Conservation (phyloP, 352 stramenopile species). For the Phytophthora tubulina region DNA sequence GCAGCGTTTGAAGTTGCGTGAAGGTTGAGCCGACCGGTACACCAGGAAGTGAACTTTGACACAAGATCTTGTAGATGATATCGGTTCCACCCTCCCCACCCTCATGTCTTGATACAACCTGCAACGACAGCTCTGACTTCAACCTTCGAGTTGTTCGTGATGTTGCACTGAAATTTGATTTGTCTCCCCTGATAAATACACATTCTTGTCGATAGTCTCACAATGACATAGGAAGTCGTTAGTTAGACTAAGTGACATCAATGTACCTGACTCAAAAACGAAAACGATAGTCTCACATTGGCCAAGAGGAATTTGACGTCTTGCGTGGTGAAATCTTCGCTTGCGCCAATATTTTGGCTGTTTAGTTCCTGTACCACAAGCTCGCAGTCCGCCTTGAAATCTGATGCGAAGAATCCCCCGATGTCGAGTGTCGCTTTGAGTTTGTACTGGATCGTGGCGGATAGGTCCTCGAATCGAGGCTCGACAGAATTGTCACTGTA, state of each 20-base stretch:
- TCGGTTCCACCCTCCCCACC: constrained; percentile 28
- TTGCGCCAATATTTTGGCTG: constrained; percentile 49
- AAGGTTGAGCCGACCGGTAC: constrained; percentile 25
- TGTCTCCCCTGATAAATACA: constrained; percentile 69
- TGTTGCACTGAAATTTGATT: constrained; percentile 66
- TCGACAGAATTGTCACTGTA: constrained; percentile 42
- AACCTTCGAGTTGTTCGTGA: constrained; percentile 65
- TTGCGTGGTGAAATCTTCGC: constrained; percentile 63
- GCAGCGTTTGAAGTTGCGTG: too few relatives aligned
- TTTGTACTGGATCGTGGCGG: constrained; percentile 81
- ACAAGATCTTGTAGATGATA: constrained; percentile 52
- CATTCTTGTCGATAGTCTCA: constrained; percentile 70
- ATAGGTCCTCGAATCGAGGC: constrained; percentile 43
- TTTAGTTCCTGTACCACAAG: constrained; percentile 74
- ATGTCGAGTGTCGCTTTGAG: constrained; percentile 79
- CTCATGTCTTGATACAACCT: constrained; percentile 63
- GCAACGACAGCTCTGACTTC: constrained; percentile 67
- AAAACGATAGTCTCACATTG: too few relatives aligned
- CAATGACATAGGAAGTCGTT: too few relatives aligned
- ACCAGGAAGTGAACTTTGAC: constrained; percentile 53
- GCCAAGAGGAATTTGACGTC: constrained; percentile 65
- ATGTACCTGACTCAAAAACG: too few relatives aligned
- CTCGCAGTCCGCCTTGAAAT: constrained; percentile 68
- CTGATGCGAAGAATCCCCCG: constrained; percentile 62
- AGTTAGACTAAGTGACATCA: too few relatives aligned